phyloP scores from a whole-genome alignment of 257 asterid genomes.

The Solanum ossicruentum region DNA sequence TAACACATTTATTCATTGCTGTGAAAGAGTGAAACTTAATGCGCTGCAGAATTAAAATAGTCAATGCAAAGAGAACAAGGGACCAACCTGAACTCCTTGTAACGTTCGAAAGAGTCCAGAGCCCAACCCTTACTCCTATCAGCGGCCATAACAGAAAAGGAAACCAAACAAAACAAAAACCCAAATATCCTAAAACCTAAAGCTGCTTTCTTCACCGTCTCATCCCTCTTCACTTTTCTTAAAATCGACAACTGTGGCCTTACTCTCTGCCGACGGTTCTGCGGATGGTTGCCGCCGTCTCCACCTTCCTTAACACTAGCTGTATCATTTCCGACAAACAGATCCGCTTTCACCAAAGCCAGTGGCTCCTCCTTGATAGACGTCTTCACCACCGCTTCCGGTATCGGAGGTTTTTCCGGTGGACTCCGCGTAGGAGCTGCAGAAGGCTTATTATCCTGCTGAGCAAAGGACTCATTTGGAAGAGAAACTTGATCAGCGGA shows the following conservation, averaged over 20 bases:
- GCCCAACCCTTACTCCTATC: slow-evolving; percentile 67
- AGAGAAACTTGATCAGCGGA: slow-evolving; percentile 33
- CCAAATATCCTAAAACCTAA: slow-evolving; percentile 55
- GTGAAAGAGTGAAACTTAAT: background rate
- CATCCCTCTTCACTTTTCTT: slow-evolving; percentile 27
- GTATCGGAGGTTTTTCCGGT: slow-evolving; percentile 8
- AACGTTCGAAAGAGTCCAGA: slow-evolving; percentile 44
- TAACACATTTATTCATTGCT: background rate
- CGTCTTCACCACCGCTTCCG: slow-evolving; percentile 18
- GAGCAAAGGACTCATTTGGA: slow-evolving; percentile 20
- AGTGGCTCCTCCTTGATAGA: slow-evolving; percentile 9
- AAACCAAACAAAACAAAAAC: slow-evolving; percentile 43
- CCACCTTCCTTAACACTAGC: slow-evolving; percentile 5
- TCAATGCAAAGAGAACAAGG: background rate
- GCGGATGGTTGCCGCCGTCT: slow-evolving; percentile 14
- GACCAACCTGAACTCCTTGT: slow-evolving; percentile 32
- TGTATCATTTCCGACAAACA: background rate
- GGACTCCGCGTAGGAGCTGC: slow-evolving; percentile 2
- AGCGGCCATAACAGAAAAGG: slow-evolving; percentile 62
- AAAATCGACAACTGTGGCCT: slow-evolving; percentile 25
- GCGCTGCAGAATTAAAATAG: background rate
- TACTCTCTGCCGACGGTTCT: slow-evolving; percentile 22
- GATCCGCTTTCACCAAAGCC: slow-evolving; percentile 11
- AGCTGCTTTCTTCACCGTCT: slow-evolving; percentile 35
- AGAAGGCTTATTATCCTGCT: slow-evolving; percentile 11